phyloP scores from a whole-genome alignment of 202 grass and related monocot species.

The Carex sylvatica region DNA sequence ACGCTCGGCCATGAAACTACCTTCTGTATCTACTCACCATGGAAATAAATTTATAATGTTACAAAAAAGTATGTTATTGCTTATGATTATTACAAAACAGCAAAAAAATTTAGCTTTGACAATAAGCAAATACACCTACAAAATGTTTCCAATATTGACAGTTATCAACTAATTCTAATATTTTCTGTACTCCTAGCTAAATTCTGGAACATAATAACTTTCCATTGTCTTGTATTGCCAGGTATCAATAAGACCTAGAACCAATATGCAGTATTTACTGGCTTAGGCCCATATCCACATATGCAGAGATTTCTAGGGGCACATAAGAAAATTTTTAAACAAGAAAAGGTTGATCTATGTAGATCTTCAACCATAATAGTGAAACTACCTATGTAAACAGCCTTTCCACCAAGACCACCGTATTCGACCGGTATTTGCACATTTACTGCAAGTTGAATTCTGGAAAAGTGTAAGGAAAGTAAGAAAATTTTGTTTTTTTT shows the following conservation, averaged over 20 bases:
- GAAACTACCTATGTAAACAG: conserved; percentile 83
- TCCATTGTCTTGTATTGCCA: neutral
- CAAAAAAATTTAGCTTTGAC: conserved; percentile 19
- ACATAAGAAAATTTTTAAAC: neutral
- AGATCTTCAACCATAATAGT: neutral
- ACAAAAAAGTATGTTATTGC: neutral
- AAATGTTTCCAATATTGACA: neutral
- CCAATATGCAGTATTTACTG: neutral
- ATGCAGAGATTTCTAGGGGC: neutral
- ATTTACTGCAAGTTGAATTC: conserved; percentile 95
- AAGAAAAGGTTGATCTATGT: neutral
- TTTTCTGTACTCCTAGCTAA: neutral
- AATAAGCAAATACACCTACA: neutral
- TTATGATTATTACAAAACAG: conserved; percentile 5
- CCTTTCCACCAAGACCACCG: conserved; percentile 81
- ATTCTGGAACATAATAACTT: neutral
- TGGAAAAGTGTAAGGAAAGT: conserved; percentile 35
- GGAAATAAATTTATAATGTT: conserved; percentile 7
- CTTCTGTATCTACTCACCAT: conserved; percentile 70
- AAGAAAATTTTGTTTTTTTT: neutral
- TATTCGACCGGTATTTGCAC: conserved; percentile 81
- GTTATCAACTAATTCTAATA: neutral
- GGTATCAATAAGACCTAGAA: neutral
- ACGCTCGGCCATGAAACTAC: conserved; percentile 94
- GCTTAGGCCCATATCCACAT: neutral